These are phyloP conservation scores for Claviceps digitariae DNA, from an alignment of 2,329 filamentous ascomycete genomes.

Conservation along the genomic window DNA sequence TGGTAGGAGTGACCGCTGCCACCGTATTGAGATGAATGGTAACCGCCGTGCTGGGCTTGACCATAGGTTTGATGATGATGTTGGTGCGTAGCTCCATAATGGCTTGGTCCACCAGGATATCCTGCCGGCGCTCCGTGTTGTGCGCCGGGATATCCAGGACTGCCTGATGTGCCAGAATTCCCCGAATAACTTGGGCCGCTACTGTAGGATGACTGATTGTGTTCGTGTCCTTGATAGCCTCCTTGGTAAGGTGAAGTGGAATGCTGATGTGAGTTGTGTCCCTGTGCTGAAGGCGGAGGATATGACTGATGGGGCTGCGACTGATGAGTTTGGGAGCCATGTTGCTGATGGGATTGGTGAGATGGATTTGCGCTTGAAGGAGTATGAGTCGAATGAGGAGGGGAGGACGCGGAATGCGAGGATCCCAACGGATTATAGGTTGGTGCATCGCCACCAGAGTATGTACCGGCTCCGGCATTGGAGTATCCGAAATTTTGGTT, in stretches of 20 bases:
- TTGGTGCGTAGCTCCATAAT: constrained; percentile 12
- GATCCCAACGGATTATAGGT: constrained; percentile 24
- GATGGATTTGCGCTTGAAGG: constrained; percentile 16
- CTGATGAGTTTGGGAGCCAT: constrained; percentile 12
- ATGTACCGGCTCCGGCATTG: constrained; percentile 38
- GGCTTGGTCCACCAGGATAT: constrained; percentile 11
- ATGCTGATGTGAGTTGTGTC: constrained; percentile 11
- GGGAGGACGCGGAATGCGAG: constrained; percentile 14
- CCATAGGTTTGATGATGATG: constrained; percentile 8
- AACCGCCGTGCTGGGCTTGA: constrained; percentile 5
- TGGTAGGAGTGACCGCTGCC: constrained; percentile 14
- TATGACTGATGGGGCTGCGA: constrained; percentile 11
- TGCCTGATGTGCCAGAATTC: constrained; percentile 7
- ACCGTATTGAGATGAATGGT: constrained; percentile 16
- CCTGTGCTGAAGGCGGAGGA: constrained; percentile 9
- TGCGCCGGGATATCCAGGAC: constrained; percentile 9
- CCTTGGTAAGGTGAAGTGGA: constrained; percentile 1
- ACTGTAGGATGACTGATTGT: constrained; percentile 9
- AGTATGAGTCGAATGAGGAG: constrained; percentile 11
- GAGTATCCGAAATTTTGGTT: constrained; percentile 51
- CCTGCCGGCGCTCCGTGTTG: constrained; percentile 13
- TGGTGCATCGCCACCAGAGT: constrained; percentile 49
- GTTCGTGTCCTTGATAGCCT: constrained; percentile 4
- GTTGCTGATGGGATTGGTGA: constrained; percentile 14
- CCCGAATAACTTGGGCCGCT: constrained; percentile 11